Base-by-base conservation (phyloP, 2,329 filamentous ascomycete species). In the Fusarium nygamai region DNA sequence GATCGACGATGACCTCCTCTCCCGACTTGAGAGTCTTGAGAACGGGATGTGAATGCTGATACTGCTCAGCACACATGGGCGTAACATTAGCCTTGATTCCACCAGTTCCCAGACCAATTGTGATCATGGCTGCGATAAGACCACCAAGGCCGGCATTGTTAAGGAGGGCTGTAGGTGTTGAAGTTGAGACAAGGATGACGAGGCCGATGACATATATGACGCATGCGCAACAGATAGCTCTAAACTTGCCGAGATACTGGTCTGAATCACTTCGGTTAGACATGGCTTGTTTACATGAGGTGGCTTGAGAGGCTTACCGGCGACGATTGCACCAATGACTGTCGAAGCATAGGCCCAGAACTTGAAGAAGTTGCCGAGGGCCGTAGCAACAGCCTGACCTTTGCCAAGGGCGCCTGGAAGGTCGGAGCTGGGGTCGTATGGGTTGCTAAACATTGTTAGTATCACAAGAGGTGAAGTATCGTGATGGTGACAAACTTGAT, bases 331-430 rank as follows among this genome's bases (percentile, higher is more conserved):
- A 0, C 62, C 62, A 3, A 65, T 65, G 4, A 65, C 62, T 11
- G 62, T 65, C 0, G 62, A 65, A 1, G 62, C 57, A 5, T 65
- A 65, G 8, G 62, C 62, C 62, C 62, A 65, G 11, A 65, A 65
- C 24, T 65, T 65, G 46, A 65, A 65, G 38, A 65, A 65, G 38
- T 65, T 65, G 2, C 62, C 62, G 3, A 65, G 62, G 10, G 62
- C 62, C 7, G 62, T 65, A 0, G 62, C 57, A 0, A 65, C 62
- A 4, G 62, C 62, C 6, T 65, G 62, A 0, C 62, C 62, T 2
- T 65, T 65, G 0, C 62, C 62, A 38, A 65, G 62, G 2, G 62
- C 62, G 1, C 62, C 62, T 0, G 62, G 62, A 0, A 65, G 46
- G 1, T 62, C 62, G 0, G 62, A 65, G 8, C 11, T 20, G 0